Conservation (phyloP, 1,284 basidiomycete genomes). For the Melampsora abietis-canadensis region DNA sequence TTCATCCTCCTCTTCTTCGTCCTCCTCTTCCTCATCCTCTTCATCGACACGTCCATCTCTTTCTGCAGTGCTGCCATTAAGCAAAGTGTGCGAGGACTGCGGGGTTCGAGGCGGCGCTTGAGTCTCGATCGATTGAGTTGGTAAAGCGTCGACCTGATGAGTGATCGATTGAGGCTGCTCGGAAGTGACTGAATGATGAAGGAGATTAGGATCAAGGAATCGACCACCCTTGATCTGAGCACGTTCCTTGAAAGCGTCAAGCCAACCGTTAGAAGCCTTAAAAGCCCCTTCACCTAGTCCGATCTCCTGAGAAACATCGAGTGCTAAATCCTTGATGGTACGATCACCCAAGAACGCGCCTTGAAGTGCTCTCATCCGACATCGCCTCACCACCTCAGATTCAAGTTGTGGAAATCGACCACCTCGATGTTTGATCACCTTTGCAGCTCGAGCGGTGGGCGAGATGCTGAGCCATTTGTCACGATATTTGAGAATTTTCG, state of each 20-base stretch:
- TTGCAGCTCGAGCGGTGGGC: slow-evolving; percentile 59
- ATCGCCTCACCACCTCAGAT: slow-evolving; percentile 63
- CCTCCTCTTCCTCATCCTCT: slow-evolving; percentile 54
- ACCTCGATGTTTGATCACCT: slow-evolving; percentile 63
- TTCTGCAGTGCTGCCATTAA: slow-evolving; percentile 44
- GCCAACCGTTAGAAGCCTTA: slow-evolving; percentile 84
- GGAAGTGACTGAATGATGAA: slow-evolving; percentile 67
- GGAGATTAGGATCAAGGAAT: slow-evolving; percentile 64
- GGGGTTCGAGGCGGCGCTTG: neutral
- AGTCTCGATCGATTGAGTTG: slow-evolving; percentile 31
- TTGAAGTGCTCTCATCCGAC: slow-evolving; percentile 59
- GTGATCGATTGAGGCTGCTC: slow-evolving; percentile 62
- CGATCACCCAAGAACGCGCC: slow-evolving; percentile 66
- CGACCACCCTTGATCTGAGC: slow-evolving; percentile 60
- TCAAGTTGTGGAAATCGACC: slow-evolving; percentile 70
- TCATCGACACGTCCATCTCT: slow-evolving; percentile 39
- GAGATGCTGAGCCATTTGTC: slow-evolving; percentile 71
- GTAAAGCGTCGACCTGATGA: slow-evolving; percentile 52
- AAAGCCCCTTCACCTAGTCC: slow-evolving; percentile 66
- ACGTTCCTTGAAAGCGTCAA: slow-evolving; percentile 84
- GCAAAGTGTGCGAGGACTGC: neutral
- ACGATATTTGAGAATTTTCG: slow-evolving; percentile 82
- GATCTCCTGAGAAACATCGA: slow-evolving; percentile 63
- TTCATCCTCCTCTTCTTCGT: slow-evolving; percentile 61
- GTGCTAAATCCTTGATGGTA: slow-evolving; percentile 68